Conservation (phyloP, 805 yeast species). For the Kodamaea neixiangensis region DNA sequence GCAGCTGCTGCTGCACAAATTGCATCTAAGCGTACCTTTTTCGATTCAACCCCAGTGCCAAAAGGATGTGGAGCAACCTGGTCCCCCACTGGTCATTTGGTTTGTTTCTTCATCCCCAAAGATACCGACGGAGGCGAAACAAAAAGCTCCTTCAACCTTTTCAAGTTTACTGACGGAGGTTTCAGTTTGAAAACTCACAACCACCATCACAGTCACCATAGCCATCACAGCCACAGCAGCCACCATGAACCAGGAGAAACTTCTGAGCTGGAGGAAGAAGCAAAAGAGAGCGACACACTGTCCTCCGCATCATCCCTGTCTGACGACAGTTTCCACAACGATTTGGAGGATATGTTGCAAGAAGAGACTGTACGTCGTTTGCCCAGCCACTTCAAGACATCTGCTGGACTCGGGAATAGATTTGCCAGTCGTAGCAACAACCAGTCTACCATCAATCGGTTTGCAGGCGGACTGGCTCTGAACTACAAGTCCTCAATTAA, state of each 20-base stretch:
- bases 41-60: conserved; percentile 87
- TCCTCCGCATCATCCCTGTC: conserved; percentile 30
- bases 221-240: neutral
- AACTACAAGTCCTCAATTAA: conserved; percentile 38
- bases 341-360: conserved; percentile 65
- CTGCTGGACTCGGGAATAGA: conserved; percentile 41
- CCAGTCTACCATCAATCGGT: conserved; percentile 26
- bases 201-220: conserved; percentile 11
- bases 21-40: conserved; percentile 25
- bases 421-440: conserved; percentile 24
- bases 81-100: conserved; percentile 75
- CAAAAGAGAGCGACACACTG: conserved; percentile 20
- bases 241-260: conserved; percentile 13
- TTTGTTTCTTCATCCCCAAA: conserved; percentile 77
- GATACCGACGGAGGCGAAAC: conserved; percentile 29
- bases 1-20: conserved; percentile 11
- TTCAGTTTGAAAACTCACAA: conserved; percentile 35
- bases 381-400: conserved; percentile 50
- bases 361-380: conserved; percentile 56
- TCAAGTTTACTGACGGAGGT: conserved; percentile 50
- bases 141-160: conserved; percentile 47
- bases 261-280: conserved; percentile 24
- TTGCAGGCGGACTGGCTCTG: conserved; percentile 44
- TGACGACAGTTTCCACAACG: conserved; percentile 64
- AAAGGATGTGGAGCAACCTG: conserved; percentile 92